phyloP scores from a whole-genome alignment of 2,329 filamentous ascomycete species.

The Escovopsis sp. region DNA sequence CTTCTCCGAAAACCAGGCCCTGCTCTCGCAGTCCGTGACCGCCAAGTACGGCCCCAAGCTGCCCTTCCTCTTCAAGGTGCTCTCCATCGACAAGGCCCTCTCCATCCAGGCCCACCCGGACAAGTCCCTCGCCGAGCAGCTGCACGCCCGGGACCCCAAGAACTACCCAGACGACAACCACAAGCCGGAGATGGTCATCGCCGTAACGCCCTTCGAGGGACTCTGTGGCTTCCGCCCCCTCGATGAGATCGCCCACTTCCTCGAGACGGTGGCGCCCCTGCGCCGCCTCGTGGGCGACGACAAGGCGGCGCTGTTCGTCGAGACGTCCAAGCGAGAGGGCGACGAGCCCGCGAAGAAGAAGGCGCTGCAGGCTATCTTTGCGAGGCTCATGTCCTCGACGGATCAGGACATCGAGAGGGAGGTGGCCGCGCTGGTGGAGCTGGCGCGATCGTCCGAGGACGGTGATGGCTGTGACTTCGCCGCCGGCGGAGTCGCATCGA shows the following conservation, averaged over 20 bases:
- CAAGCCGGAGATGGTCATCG: slow-evolving; percentile 99
- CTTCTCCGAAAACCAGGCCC: slow-evolving; percentile 68
- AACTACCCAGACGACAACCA: slow-evolving; percentile 99
- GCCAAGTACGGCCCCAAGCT: slow-evolving; percentile 67
- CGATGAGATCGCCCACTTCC: slow-evolving; percentile 72
- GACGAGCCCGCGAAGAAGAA: slow-evolving; percentile 54
- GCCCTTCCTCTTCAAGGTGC: slow-evolving; percentile 94
- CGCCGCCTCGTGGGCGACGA: slow-evolving; percentile 51
- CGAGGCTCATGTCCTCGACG: slow-evolving; percentile 64
- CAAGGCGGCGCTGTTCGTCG: slow-evolving; percentile 38
- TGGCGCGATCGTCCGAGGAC: slow-evolving; percentile 55
- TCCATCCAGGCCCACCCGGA: slow-evolving; percentile 96
- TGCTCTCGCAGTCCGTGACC: slow-evolving; percentile 60
- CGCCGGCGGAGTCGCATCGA: slow-evolving; percentile 51
- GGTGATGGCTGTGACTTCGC: slow-evolving; percentile 61
- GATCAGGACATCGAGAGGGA: slow-evolving; percentile 39
- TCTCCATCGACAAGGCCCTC: slow-evolving; percentile 88
- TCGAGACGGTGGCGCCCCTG: slow-evolving; percentile 41
- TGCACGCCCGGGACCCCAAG: slow-evolving; percentile 73
- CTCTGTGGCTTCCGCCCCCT: slow-evolving; percentile 90
- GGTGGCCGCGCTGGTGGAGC: slow-evolving; percentile 52
- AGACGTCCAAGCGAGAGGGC: slow-evolving; percentile 26
- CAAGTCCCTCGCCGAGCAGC: slow-evolving; percentile 74
- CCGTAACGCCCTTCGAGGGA: slow-evolving; percentile 89
- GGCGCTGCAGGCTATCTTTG: slow-evolving; percentile 60